A percentile compares a stretch with the other conserved stretches of the same genome.
Conservation (phyloP, 2,329 filamentous ascomycete species). For the Aspergillus texensis region DNA sequence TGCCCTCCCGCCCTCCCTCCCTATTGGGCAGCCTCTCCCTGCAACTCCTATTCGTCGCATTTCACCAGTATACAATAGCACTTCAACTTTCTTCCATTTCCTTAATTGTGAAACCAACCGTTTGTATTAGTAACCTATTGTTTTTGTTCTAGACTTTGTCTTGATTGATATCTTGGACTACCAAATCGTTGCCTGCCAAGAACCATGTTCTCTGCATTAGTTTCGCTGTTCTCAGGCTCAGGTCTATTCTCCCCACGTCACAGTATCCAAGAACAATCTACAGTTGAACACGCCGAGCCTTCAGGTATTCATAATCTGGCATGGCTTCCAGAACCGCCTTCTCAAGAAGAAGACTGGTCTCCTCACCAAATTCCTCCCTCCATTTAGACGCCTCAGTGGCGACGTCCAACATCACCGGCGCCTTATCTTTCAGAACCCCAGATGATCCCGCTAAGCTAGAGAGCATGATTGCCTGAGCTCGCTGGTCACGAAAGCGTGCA, state of each 20-base stretch:
- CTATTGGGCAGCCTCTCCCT: not conserved
- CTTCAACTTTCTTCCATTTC: not conserved
- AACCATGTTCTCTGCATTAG: too few relatives aligned
- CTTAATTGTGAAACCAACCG: not conserved
- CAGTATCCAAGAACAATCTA: not conserved
- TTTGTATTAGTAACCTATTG: too few relatives aligned
- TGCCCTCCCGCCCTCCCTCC: constrained; percentile 4
- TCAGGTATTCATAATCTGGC: constrained; percentile 46
- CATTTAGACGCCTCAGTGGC: constrained; percentile 37
- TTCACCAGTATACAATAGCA: not conserved
- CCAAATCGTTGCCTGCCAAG: not conserved
- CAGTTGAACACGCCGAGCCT: constrained; percentile 24
- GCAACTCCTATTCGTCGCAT: not conserved
- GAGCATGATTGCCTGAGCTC: constrained; percentile 22
- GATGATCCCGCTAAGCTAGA: constrained; percentile 33
- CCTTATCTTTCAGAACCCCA: constrained; percentile 37
- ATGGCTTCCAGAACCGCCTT: constrained; percentile 35
- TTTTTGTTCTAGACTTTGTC: not conserved
- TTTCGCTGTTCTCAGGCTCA: not conserved
- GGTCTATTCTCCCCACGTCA: not conserved
- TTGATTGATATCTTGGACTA: not conserved
- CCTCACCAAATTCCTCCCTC: constrained; percentile 39
- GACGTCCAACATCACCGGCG: constrained; percentile 35
- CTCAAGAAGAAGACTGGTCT: constrained; percentile 27
- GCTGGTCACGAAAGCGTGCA: not conserved